Evolutionary conservation across 352 stramenopile genomes (phyloP).

Genomic region (Phytophthora hibernalis): DNA sequence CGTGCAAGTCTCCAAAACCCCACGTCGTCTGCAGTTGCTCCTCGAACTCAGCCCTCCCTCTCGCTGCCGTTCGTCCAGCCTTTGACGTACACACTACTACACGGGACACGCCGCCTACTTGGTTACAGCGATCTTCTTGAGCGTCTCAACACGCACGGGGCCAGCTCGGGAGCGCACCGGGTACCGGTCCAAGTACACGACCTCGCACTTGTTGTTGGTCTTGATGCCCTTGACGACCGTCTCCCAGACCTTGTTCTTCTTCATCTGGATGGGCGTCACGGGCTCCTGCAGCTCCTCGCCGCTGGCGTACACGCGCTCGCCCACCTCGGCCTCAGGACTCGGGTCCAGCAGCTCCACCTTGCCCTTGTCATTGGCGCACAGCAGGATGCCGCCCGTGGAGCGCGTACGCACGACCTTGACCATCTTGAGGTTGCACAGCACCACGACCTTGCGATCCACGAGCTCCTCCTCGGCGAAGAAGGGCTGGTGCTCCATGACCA

Average conservation of each 20-base stretch:
- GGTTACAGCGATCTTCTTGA: conserved; percentile 58
- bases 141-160: conserved; percentile 64
- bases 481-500: conserved; percentile 82
- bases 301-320: conserved; percentile 76
- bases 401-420: conserved; percentile 73
- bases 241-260: conserved; percentile 90
- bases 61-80: conserved; percentile 22
- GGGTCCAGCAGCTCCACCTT: conserved; percentile 76
- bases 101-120: conserved; percentile 38
- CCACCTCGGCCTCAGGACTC: conserved; percentile 64
- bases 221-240: conserved; percentile 76
- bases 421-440: conserved; percentile 82
- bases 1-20: neutral
- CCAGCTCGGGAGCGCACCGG: conserved; percentile 61
- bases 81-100: conserved; percentile 26
- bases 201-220: conserved; percentile 79
- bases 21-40: conserved; percentile 17
- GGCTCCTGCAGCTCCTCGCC: conserved; percentile 75
- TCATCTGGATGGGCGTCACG: conserved; percentile 83
- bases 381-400: conserved; percentile 70
- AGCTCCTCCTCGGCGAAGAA: conserved; percentile 82
- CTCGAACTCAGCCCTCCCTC: conserved; percentile 20
- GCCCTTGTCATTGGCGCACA: conserved; percentile 57
- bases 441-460: conserved; percentile 70
- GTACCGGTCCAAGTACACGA: conserved; percentile 75